phyloP scores from a whole-genome alignment of 768 basidiomycete species.

The Podaxis carcinomalis region DNA sequence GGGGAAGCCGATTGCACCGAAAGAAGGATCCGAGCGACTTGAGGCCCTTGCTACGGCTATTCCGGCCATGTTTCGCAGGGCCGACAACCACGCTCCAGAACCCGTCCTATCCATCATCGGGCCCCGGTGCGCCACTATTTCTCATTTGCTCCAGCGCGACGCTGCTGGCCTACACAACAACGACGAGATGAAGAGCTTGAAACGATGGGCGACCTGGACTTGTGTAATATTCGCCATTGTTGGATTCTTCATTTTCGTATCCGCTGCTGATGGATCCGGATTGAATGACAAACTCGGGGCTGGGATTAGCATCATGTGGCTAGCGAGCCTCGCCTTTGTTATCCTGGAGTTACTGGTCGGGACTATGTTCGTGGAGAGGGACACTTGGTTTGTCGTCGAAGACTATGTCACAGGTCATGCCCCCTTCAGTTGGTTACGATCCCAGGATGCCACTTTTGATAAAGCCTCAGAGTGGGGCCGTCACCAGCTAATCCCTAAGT shows the following conservation, averaged over 20 bases:
- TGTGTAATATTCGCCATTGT: background rate
- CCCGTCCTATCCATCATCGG: constrained; percentile 13
- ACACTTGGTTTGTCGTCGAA: constrained; percentile 12
- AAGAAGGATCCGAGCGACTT: constrained; percentile 10
- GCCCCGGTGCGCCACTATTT: constrained; percentile 8
- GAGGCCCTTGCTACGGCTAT: constrained; percentile 10
- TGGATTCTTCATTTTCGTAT: background rate
- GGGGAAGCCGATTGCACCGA: constrained; percentile 9
- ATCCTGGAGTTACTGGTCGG: constrained; percentile 4
- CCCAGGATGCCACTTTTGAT: constrained; percentile 12
- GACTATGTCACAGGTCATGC: constrained; percentile 7
- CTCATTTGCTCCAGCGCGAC: constrained; percentile 10
- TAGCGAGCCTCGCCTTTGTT: background rate
- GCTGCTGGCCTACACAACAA: background rate
- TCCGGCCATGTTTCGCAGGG: background rate
- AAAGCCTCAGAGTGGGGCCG: constrained; percentile 12
- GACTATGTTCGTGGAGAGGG: constrained; percentile 10
- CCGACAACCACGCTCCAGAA: background rate
- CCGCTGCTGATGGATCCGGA: too few species aligned
- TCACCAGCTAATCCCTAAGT: constrained; percentile 10
- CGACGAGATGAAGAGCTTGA: background rate
- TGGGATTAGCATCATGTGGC: background rate
- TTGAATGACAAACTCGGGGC: too few species aligned
- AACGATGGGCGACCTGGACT: background rate
- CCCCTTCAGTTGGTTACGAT: background rate